phyloP scores from a whole-genome alignment of 2,329 filamentous ascomycete genomes.

The Colletotrichum spinosum region DNA sequence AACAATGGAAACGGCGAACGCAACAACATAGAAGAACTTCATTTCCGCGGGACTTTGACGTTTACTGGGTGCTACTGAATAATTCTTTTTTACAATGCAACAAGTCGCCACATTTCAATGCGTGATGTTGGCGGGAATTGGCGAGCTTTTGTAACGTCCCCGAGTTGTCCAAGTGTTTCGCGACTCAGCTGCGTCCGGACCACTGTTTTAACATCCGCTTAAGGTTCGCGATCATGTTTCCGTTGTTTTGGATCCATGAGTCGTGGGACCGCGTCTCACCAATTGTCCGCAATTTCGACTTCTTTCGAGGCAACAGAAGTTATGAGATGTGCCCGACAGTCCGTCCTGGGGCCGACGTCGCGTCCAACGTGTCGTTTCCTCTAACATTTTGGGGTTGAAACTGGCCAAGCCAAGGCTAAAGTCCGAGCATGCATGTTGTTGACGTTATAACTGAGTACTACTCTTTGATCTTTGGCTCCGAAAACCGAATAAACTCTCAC shows the following conservation, averaged over 20 bases:
- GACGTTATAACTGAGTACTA: no score
- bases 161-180: no score
- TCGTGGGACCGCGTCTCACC: background rate
- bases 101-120: no score
- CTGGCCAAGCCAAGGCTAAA: no score
- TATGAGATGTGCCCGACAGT: background rate
- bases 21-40: background rate
- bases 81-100: no score
- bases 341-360: no score
- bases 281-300: background rate
- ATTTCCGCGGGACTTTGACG: background rate
- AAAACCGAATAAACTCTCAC: no score
- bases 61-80: background rate
- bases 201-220: background rate
- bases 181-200: background rate
- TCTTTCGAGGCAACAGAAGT: background rate
- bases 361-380: no score
- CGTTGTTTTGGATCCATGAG: conserved; percentile 5
- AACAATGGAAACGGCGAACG: background rate
- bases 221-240: conserved; percentile 4
- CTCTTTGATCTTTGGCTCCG: no score
- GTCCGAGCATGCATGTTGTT: no score
- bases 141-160: background rate
- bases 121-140: background rate
- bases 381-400: no score